These are phyloP conservation scores for Aegilops bicornis DNA, from an alignment of 176 grass and related monocot species.

Conservation along the genomic window DNA sequence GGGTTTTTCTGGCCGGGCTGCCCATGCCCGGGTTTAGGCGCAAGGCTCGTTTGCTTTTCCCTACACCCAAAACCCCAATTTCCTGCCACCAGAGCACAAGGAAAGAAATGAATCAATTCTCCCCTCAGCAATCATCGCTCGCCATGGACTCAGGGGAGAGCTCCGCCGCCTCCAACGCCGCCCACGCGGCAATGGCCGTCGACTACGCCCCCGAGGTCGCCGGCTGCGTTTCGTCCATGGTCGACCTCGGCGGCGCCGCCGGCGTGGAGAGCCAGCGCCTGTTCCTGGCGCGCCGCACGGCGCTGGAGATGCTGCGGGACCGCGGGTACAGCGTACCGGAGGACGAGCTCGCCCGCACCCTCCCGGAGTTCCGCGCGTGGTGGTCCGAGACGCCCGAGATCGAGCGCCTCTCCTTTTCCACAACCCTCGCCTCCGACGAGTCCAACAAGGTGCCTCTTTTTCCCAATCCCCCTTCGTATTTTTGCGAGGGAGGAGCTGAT, in stretches of 20 bases:
- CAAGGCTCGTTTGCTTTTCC: no score
- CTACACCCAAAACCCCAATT: not conserved
- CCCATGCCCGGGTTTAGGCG: no score
- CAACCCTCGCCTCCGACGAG: constrained; percentile 45
- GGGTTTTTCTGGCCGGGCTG: no score
- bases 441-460: constrained; percentile 49
- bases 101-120: constrained; percentile 10
- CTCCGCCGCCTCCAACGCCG: not conserved
- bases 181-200: not conserved
- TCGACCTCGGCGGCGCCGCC: constrained; percentile 47
- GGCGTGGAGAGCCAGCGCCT: constrained; percentile 74
- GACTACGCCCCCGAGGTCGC: not conserved
- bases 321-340: constrained; percentile 61
- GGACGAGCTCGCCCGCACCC: constrained; percentile 52
- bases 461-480: not conserved
- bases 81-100: not conserved
- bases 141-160: constrained; percentile 27
- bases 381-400: constrained; percentile 45
- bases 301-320: constrained; percentile 87
- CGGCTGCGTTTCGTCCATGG: constrained; percentile 57
- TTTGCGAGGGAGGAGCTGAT: not conserved
- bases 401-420: constrained; percentile 58
- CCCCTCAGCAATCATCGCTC: constrained; percentile 6
- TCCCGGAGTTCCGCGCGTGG: constrained; percentile 75
- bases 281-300: constrained; percentile 85